Base-by-base conservation (phyloP, 1,284 basidiomycete species). In the Singerocomus inundabilis region DNA sequence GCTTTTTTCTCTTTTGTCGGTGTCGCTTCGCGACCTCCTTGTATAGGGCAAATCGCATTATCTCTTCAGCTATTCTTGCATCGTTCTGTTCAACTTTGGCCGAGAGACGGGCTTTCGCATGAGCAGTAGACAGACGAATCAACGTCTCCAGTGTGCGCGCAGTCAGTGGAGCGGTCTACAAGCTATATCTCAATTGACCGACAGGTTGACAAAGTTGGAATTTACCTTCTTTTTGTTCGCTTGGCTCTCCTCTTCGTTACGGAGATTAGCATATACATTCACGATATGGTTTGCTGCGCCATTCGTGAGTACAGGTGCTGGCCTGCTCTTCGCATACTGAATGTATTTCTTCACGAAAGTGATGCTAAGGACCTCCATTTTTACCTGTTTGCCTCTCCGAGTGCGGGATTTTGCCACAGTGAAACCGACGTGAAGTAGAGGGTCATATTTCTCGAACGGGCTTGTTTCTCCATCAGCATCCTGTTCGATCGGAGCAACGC, bases 131-230 rank as follows among this genome's bases (percentile, higher is more conserved):
- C 13, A 99, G 81, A 79, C 97, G 97, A 68, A 99, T 99, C 38
- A 99, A 80, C 1, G 97, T 99, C 73, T 99, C 97, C 50, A 99
- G 84, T 6, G 97, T 98, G 82, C 97, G 94, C 13, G 97, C 96
- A 1, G 97, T 99, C 56, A 99, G 75, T 2, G 97, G 97, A 11
- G 96, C 92, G 5, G 97, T 99, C 91, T 97, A 45, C 34, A 37
- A 21, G 35, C 34, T 39, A 45, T 39, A 39, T 54, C 45, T 51
- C 43, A 61, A 50, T 56, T n/a, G 25, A 39, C 32, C 12, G 32
- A 52, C 16, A 48, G 39, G 28, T 30, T 13, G 40, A 31, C 52
- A 45, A 31, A n/a, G 25, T 43, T 5, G 21, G 47, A 35, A 70
- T 76, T 59, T 57, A 92, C 93, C 78, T 86, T 85, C 75, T 93